Evolutionary conservation across 73 alveolate species (phyloP).

Genomic region (Tetrahymena malaccensis): DNA sequence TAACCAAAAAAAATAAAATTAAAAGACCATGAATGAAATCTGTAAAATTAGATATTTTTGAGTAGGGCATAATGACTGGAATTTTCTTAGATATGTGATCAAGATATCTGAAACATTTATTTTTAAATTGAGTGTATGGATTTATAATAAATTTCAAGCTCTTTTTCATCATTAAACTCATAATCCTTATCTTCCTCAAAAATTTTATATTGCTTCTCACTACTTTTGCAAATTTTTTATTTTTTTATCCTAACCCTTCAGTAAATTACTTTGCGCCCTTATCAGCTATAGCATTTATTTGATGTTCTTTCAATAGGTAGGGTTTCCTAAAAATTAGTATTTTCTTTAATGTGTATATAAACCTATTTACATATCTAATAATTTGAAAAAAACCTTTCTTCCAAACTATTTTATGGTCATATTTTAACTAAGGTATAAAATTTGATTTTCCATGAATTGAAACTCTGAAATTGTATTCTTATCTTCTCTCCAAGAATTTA

Average conservation of each 20-base stretch:
- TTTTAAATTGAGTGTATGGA: background rate
- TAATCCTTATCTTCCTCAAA: background rate
- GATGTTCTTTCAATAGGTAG: background rate
- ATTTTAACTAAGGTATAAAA: background rate
- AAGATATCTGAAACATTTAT: background rate
- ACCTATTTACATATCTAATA: background rate
- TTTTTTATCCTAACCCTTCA: background rate
- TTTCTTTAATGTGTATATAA: background rate
- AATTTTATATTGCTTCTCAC: background rate
- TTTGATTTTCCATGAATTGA: background rate
- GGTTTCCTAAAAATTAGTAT: background rate
- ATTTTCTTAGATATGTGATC: background rate
- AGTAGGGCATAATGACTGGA: background rate
- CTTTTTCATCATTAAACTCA: background rate
- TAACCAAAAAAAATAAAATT: background rate
- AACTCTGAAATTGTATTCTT: background rate
- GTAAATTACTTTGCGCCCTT: background rate
- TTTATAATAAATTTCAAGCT: background rate
- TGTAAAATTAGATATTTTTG: background rate
- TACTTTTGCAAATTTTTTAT: background rate
- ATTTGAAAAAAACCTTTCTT: background rate
- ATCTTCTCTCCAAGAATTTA: background rate
- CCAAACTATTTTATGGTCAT: background rate
- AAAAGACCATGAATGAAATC: background rate
- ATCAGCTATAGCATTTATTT: background rate